phyloP scores from a whole-genome alignment of 2,329 filamentous ascomycete species.

The Penicillium sumatraense region DNA sequence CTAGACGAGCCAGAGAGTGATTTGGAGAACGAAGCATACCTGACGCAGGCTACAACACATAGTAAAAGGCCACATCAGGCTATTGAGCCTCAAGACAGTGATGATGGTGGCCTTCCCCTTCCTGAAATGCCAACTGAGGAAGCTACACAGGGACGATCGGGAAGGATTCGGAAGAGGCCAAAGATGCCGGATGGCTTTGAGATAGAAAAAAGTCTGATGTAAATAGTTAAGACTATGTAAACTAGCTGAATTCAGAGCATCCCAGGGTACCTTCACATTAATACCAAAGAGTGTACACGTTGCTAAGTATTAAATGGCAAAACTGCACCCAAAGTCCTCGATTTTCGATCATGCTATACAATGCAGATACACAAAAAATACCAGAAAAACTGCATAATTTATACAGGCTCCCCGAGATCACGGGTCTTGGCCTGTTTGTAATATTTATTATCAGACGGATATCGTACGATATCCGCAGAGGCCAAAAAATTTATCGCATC shows the following conservation, averaged over 20 bases:
- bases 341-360: neutral
- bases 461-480: neutral
- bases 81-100: neutral
- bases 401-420: neutral
- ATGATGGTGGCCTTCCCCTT: neutral
- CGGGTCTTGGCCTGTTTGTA: constrained; percentile 3
- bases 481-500: neutral
- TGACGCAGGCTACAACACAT: neutral
- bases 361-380: neutral
- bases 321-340: too few species aligned
- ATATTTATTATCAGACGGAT: neutral
- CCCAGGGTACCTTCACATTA: neutral
- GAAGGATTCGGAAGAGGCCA: constrained; percentile 4
- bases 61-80: neutral
- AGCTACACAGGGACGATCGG: neutral
- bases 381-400: neutral
- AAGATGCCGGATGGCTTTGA: constrained; percentile 3
- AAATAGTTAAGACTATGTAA: neutral
- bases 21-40: neutral
- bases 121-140: neutral
- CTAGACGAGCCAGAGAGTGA: neutral
- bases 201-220: neutral
- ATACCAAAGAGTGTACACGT: neutral
- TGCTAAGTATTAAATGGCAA: neutral
- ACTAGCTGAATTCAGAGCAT: neutral